Evolutionary conservation across 768 basidiomycete species (phyloP).

Genomic region (Tulasnella sp.): DNA sequence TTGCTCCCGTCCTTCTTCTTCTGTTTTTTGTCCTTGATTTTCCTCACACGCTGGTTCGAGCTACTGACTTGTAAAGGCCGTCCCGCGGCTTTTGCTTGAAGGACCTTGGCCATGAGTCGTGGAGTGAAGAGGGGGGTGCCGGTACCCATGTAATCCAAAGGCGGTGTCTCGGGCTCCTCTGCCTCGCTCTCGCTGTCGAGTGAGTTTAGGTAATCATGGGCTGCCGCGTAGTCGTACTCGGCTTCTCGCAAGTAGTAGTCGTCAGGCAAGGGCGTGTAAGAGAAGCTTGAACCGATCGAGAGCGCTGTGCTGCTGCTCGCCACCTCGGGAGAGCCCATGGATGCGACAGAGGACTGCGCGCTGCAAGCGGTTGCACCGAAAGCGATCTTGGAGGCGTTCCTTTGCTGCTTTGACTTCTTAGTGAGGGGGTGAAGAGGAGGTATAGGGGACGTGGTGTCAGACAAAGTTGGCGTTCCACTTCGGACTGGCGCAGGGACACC

Average conservation of each 20-base stretch:
- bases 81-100: slow-evolving; percentile 13
- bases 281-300: slow-evolving; percentile 10
- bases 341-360: not conserved
- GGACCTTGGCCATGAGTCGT: slow-evolving; percentile 18
- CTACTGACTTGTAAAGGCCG: slow-evolving; percentile 3
- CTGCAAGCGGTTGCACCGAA: not conserved
- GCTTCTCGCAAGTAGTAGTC: slow-evolving; percentile 5
- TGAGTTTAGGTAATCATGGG: slow-evolving; percentile 8
- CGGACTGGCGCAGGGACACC: slow-evolving; percentile 7
- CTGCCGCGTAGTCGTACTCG: slow-evolving; percentile 9
- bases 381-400: not conserved
- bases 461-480: slow-evolving; percentile 7
- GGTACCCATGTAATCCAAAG: slow-evolving; percentile 17
- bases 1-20: slow-evolving; percentile 2
- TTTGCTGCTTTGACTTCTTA: not conserved
- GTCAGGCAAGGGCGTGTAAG: slow-evolving; percentile 8
- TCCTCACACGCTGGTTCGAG: slow-evolving; percentile 4
- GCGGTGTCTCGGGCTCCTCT: slow-evolving; percentile 10
- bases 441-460: not conserved
- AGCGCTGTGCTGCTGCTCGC: not conserved
- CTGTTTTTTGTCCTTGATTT: slow-evolving; percentile 3
- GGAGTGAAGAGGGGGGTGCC: slow-evolving; percentile 18
- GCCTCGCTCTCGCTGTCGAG: slow-evolving; percentile 6
- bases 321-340: not conserved
- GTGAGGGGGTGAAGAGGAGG: not conserved